These are phyloP conservation scores for Acmispon strigosus DNA, from an alignment of 306 rosid genomes.

Conservation along the genomic window DNA sequence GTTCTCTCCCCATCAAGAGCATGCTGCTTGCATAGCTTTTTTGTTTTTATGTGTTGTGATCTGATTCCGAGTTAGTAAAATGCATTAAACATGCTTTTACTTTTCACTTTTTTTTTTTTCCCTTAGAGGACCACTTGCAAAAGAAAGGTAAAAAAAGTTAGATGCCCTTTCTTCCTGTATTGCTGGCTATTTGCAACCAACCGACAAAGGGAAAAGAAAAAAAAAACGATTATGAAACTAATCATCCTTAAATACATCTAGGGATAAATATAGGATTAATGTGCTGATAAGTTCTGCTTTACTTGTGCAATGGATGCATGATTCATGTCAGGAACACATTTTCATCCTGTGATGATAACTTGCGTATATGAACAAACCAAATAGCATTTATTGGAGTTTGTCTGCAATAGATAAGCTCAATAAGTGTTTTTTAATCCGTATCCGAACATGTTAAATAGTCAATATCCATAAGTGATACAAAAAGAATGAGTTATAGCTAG, in stretches of 20 bases:
- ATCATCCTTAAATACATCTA: neutral
- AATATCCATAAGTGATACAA: too few species aligned
- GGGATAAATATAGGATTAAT: neutral
- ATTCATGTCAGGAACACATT: neutral
- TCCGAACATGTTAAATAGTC: too few species aligned
- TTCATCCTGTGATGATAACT: neutral
- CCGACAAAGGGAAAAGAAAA: neutral
- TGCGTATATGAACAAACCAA: too few species aligned
- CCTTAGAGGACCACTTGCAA: conserved; percentile 14
- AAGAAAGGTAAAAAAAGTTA: neutral
- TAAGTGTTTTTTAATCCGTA: too few species aligned
- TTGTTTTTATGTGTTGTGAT: conserved; percentile 23
- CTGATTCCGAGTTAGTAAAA: conserved; percentile 3
- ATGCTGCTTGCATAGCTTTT: conserved; percentile 16
- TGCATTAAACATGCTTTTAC: neutral
- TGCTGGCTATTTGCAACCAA: conserved; percentile 6
- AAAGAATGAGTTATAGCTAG: too few species aligned
- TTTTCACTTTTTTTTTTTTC: conserved; percentile 20
- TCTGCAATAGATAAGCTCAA: too few species aligned
- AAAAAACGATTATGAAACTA: neutral
- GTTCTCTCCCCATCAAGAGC: conserved; percentile 34
- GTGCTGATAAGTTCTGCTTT: neutral
- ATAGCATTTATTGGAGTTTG: too few species aligned
- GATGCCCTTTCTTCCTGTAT: neutral
- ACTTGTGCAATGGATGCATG: neutral